These are phyloP conservation scores for Aotearoamyces nothofagi DNA, from an alignment of 2,329 filamentous ascomycete genomes.

Conservation along the genomic window DNA sequence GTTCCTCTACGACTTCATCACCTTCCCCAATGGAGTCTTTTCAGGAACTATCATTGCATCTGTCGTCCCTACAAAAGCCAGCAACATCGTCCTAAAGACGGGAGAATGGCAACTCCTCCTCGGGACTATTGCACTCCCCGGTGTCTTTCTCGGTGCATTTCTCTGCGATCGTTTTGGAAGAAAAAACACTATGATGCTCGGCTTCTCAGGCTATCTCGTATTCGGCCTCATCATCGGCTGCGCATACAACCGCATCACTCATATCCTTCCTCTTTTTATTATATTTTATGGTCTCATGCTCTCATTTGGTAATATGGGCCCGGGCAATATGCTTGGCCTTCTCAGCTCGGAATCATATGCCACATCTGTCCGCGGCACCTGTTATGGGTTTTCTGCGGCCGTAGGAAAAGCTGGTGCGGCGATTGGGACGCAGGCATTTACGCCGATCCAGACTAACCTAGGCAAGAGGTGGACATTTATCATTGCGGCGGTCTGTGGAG, in stretches of 20 bases:
- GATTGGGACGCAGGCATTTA: slow-evolving; percentile 33
- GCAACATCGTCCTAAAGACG: slow-evolving; percentile 22
- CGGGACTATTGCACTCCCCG: slow-evolving; percentile 28
- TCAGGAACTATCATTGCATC: slow-evolving; percentile 26
- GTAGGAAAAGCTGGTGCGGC: slow-evolving; percentile 35
- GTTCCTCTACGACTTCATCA: slow-evolving; percentile 34
- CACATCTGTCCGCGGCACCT: slow-evolving; percentile 34
- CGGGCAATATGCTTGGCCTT: slow-evolving; percentile 33
- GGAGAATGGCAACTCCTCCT: slow-evolving; percentile 33
- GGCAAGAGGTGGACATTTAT: slow-evolving; percentile 36
- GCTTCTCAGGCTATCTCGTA: slow-evolving; percentile 32
- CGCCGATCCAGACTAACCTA: slow-evolving; percentile 27
- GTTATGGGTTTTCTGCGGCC: slow-evolving; percentile 34
- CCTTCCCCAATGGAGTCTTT: slow-evolving; percentile 30
- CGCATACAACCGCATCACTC: slow-evolving; percentile 29
- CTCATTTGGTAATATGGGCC: slow-evolving; percentile 31
- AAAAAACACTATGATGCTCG: slow-evolving; percentile 33
- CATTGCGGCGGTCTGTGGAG: slow-evolving; percentile 33
- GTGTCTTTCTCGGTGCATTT: slow-evolving; percentile 31
- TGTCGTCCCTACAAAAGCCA: too few species aligned
- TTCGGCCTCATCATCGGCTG: slow-evolving; percentile 36
- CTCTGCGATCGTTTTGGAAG: slow-evolving; percentile 32
- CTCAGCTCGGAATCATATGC: slow-evolving; percentile 34
- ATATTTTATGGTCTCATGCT: slow-evolving; percentile 36
- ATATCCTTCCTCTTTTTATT: slow-evolving; percentile 34